Evolutionary conservation across 495 filamentous ascomycete genomes (phyloP).

Genomic region (Aspergillus bridgeri): DNA sequence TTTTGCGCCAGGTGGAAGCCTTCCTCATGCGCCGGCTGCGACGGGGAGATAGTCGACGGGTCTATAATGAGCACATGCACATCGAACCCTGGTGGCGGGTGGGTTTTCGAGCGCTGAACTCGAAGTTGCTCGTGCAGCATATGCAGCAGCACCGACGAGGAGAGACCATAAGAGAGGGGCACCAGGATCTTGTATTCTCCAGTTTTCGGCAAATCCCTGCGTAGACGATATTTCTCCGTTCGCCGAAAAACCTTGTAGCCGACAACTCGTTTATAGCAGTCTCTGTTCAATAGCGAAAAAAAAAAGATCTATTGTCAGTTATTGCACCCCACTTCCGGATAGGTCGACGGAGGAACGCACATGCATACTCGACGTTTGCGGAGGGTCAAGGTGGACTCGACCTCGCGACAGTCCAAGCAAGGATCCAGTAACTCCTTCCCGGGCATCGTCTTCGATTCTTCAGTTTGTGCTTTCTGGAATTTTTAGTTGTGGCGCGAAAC

Average conservation of each 20-base stretch:
- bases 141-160: conserved; percentile 73
- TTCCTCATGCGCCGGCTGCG: conserved; percentile 20
- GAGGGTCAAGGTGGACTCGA: conserved; percentile 34
- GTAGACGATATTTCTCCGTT: conserved; percentile 60
- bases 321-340: neutral
- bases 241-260: conserved; percentile 73
- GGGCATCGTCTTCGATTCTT: conserved; percentile 28
- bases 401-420: conserved; percentile 43
- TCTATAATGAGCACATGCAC: conserved; percentile 68
- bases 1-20: conserved; percentile 38
- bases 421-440: conserved; percentile 29
- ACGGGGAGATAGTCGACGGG: conserved; percentile 38
- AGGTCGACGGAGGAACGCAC: conserved; percentile 29
- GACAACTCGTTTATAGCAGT: conserved; percentile 76
- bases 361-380: conserved; percentile 46
- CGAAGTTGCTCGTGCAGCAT: conserved; percentile 67
- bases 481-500: neutral
- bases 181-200: conserved; percentile 60
- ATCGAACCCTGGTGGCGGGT: conserved; percentile 57
- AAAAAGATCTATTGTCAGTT: conserved; percentile 11
- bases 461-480: neutral
- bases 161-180: conserved; percentile 78
- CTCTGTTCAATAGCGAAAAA: conserved; percentile 36
- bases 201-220: conserved; percentile 29
- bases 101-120: conserved; percentile 52